A percentile compares a stretch with the other conserved stretches of the same genome.
These are phyloP conservation scores for Myochromella boudieri DNA, from an alignment of 768 basidiomycete genomes.

Conservation along the genomic window DNA sequence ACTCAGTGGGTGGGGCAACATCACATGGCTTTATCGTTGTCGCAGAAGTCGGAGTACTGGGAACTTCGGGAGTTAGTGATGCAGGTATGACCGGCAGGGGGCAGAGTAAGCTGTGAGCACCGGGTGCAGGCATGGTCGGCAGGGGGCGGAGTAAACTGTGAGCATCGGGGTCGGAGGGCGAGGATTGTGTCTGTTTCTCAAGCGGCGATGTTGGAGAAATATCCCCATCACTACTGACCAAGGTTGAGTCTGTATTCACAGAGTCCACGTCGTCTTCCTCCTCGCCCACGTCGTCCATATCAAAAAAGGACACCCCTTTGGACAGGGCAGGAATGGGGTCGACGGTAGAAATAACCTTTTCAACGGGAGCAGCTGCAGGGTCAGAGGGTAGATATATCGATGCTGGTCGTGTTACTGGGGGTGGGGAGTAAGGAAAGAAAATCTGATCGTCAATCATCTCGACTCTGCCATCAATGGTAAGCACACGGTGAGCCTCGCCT, in stretches of 20 bases:
- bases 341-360: too few species aligned
- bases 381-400: conserved; percentile 24
- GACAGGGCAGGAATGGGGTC: too few species aligned
- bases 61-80: conserved; percentile 1
- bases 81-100: background rate
- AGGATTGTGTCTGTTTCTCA: conserved; percentile 15
- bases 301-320: conserved; percentile 23
- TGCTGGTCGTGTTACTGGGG: conserved; percentile 12
- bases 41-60: conserved; percentile 8
- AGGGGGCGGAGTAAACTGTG: background rate
- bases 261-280: conserved; percentile 29
- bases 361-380: conserved; percentile 15
- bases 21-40: conserved; percentile 5
- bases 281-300: conserved; percentile 21
- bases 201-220: conserved; percentile 5
- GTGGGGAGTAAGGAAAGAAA: conserved; percentile 55
- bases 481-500: conserved; percentile 59
- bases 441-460: conserved; percentile 78
- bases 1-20: conserved; percentile 27
- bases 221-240: conserved; percentile 20
- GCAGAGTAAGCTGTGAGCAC: background rate
- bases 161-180: background rate
- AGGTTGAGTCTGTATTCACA: conserved; percentile 19
- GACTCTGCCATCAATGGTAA: conserved; percentile 59
- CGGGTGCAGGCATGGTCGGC: background rate